Conservation (phyloP, 2,329 filamentous ascomycete species). For the Didymella pomorum region DNA sequence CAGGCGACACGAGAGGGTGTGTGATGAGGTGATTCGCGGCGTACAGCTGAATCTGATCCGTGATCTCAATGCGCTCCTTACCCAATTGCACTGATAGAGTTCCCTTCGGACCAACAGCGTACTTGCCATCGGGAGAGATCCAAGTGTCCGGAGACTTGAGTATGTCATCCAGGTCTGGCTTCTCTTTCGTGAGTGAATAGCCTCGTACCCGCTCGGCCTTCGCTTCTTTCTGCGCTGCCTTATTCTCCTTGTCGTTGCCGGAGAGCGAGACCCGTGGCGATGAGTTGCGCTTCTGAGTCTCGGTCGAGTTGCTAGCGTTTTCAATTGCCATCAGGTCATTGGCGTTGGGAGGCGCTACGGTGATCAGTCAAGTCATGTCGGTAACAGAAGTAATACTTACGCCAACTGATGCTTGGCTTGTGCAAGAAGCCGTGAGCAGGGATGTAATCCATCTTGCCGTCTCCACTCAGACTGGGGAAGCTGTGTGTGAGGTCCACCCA, state of each 20-base stretch:
- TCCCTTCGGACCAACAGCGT: conserved; percentile 45
- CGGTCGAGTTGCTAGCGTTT: conserved; percentile 11
- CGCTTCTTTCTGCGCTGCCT: conserved; percentile 46
- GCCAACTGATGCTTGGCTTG: conserved; percentile 89
- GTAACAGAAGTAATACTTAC: conserved; percentile 25
- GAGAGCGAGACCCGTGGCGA: conserved; percentile 19
- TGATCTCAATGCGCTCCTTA: conserved; percentile 69
- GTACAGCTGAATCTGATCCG: conserved; percentile 91
- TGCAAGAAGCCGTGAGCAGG: conserved; percentile 88
- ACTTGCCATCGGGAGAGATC: conserved; percentile 48
- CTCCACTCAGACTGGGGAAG: conserved; percentile 83
- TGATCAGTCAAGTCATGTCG: not conserved
- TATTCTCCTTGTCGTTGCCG: conserved; percentile 31
- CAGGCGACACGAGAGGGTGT: conserved; percentile 89
- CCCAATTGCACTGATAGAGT: conserved; percentile 71
- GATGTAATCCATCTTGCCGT: conserved; percentile 84
- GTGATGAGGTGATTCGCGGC: conserved; percentile 84
- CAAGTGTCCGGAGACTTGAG: conserved; percentile 28
- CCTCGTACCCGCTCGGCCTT: conserved; percentile 47
- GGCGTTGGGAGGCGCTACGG: conserved; percentile 74
- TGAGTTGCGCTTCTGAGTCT: conserved; percentile 20
- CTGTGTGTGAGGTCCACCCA: conserved; percentile 97
- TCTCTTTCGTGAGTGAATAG: conserved; percentile 41
- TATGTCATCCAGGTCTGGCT: conserved; percentile 25
- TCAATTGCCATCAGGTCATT: conserved; percentile 71